Evolutionary conservation across 2,329 filamentous ascomycete species (phyloP), one percentile per base, ranked within the genome.

Genomic region (Immersiporthe knoxdaviesiana): DNA sequence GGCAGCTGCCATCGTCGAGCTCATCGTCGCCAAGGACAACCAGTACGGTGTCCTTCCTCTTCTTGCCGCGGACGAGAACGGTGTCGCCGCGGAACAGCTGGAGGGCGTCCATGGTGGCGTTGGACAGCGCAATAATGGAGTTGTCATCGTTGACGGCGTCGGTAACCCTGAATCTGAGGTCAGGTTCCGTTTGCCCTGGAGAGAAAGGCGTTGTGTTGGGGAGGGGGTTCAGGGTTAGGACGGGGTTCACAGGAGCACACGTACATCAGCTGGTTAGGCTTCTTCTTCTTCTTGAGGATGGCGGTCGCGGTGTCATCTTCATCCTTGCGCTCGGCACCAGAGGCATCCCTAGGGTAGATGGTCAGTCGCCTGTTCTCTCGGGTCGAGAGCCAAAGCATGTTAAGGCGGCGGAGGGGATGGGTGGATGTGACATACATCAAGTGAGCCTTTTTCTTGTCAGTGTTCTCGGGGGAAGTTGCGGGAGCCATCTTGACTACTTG

Each of bases 211-310:
- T 27, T 5, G 21, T 14, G 18, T 18, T 2, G 21, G 44, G 18
- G 21, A n/a, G 44, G 21, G 35, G 35, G 35, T 8, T 35, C 4
- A 35, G 35, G 35, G 35, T 35, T 4, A 35, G 8, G 35, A 8
- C 4, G 35, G 35, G 35, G 35, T 35, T 2, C 2, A n/a, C n/a
- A n/a, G n/a, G n/a, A 10, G 6, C 60, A 47, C 35, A 73, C 75
- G 81, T 87, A 97, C 94, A 99, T 97, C 81, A 99, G 84, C 79
- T 95, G 97, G 84, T 99, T 99, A 77, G 94, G 94, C 93, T 99
- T 99, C 94, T 99, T 99, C 92, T 99, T 99, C 89, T 98, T 98
- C 87, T 97, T 98, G 78, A 99, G 89, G 77, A 99, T 99, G 75
- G 96, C 96, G 60, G 96, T 99, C 66, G 96, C 90, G 72, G 91